A percentile compares a stretch with the other conserved stretches of the same genome.
These are phyloP conservation scores for Linanthus parryae DNA, from an alignment of 148 eudicot species.

Conservation along the genomic window DNA sequence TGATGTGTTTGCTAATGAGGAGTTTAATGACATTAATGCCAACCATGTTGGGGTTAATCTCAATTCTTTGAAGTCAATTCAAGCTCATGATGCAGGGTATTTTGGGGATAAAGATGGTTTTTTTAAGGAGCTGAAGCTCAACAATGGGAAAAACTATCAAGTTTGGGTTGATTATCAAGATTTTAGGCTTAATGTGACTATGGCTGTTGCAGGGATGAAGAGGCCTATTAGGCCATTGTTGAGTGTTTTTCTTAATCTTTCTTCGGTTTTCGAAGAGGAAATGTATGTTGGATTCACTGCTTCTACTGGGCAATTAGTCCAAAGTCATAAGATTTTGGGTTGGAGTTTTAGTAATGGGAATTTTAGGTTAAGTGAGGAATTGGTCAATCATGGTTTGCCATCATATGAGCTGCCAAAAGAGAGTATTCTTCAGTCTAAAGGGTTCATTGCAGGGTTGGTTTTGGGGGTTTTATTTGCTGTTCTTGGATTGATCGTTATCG, in stretches of 20 bases:
- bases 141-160: conserved; percentile 19
- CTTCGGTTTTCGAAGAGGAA: conserved; percentile 16
- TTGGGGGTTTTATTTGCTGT: conserved; percentile 12
- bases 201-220: conserved; percentile 10
- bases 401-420: conserved; percentile 13
- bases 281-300: conserved; percentile 23
- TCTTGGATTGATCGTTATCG: conserved; percentile 7
- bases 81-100: conserved; percentile 14
- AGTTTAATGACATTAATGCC: conserved; percentile 10
- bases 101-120: neutral
- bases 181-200: conserved; percentile 15
- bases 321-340: conserved; percentile 13
- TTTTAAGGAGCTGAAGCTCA: conserved; percentile 14
- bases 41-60: conserved; percentile 17
- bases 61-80: conserved; percentile 8
- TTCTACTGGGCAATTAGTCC: conserved; percentile 9
- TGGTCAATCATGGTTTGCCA: conserved; percentile 13
- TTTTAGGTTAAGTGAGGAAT: conserved; percentile 8
- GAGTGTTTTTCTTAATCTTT: conserved; percentile 4
- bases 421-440: conserved; percentile 12
- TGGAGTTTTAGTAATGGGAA: conserved; percentile 24
- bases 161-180: conserved; percentile 20
- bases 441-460: conserved; percentile 14
- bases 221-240: conserved; percentile 15
- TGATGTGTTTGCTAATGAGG: conserved; percentile 14